Conservation (phyloP, 768 basidiomycete genomes). For the Strobilomyces dryophilus region DNA sequence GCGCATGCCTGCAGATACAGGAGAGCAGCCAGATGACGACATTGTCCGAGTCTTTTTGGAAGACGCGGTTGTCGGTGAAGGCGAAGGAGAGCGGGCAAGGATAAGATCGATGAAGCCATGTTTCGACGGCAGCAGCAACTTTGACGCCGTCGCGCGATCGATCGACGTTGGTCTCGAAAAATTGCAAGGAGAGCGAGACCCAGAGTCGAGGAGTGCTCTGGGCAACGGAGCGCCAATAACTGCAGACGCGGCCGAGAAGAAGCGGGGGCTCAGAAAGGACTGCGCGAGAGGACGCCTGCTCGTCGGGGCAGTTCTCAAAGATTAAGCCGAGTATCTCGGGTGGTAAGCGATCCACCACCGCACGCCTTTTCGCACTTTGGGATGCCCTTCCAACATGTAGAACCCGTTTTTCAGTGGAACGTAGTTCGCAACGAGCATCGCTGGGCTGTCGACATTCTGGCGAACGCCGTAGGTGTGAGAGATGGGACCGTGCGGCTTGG, state of each 20-base stretch:
- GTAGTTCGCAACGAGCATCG: background rate
- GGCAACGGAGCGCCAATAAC: conserved; percentile 22
- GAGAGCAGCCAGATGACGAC: conserved; percentile 19
- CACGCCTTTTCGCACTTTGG: background rate
- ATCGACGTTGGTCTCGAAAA: conserved; percentile 20
- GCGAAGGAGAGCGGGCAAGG: conserved; percentile 21
- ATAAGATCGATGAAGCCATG: conserved; percentile 21
- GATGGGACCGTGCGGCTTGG: background rate
- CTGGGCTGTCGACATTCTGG: background rate
- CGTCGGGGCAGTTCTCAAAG: conserved; percentile 20
- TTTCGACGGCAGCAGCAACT: conserved; percentile 15
- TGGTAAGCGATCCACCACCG: conserved; percentile 13
- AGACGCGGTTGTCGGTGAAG: conserved; percentile 26
- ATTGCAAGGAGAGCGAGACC: conserved; percentile 21
- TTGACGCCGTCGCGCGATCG: conserved; percentile 17
- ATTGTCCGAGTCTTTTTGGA: conserved; percentile 21
- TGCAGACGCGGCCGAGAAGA: conserved; percentile 23
- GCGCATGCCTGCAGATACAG: conserved; percentile 14
- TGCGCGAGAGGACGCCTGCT: background rate
- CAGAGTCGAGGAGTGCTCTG: conserved; percentile 20
- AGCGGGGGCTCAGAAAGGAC: conserved; percentile 18
- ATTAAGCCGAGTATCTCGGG: conserved; percentile 38
- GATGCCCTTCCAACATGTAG: background rate
- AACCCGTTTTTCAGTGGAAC: background rate
- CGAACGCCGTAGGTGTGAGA: background rate